These are phyloP conservation scores for Pogostemon cablin DNA, from an alignment of 257 asterid species.

Conservation along the genomic window DNA sequence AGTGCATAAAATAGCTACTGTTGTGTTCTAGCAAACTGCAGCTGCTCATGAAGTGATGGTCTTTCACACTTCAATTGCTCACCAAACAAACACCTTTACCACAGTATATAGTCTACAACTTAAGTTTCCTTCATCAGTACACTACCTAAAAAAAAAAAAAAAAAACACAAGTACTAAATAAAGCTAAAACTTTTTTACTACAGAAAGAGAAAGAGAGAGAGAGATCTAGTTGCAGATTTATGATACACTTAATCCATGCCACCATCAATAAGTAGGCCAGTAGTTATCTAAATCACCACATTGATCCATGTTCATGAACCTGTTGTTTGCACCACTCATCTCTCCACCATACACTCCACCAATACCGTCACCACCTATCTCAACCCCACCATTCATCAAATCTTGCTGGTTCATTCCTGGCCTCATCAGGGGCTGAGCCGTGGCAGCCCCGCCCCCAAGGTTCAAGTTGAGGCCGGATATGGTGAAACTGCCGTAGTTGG, in stretches of 20 bases:
- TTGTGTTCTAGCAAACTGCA: constrained; percentile 20
- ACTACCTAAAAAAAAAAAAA: background rate
- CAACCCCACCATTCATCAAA: constrained; percentile 36
- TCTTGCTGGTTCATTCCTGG: constrained; percentile 52
- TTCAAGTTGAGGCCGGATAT: constrained; percentile 76
- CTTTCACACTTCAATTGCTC: constrained; percentile 31
- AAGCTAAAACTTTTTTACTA: constrained; percentile 25
- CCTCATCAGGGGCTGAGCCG: constrained; percentile 48
- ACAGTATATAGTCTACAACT: background rate
- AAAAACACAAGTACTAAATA: constrained; percentile 4
- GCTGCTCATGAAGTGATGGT: constrained; percentile 33
- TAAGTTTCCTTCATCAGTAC: constrained; percentile 23
- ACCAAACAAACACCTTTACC: constrained; percentile 21
- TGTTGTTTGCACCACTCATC: constrained; percentile 39
- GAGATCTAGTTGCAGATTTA: no score
- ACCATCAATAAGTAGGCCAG: constrained; percentile 57
- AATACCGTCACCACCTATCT: constrained; percentile 23
- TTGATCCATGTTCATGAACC: constrained; percentile 60
- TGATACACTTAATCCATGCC: constrained; percentile 13
- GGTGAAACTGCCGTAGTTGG: constrained; percentile 63
- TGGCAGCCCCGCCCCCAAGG: constrained; percentile 47
- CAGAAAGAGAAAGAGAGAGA: no score
- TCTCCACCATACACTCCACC: constrained; percentile 49
- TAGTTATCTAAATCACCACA: constrained; percentile 67
- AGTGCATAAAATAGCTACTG: constrained; percentile 10